A percentile compares a stretch with the other conserved stretches of the same genome.
phyloP scores from a whole-genome alignment of 2,329 filamentous ascomycete species.

The Remersonia thermophila region DNA sequence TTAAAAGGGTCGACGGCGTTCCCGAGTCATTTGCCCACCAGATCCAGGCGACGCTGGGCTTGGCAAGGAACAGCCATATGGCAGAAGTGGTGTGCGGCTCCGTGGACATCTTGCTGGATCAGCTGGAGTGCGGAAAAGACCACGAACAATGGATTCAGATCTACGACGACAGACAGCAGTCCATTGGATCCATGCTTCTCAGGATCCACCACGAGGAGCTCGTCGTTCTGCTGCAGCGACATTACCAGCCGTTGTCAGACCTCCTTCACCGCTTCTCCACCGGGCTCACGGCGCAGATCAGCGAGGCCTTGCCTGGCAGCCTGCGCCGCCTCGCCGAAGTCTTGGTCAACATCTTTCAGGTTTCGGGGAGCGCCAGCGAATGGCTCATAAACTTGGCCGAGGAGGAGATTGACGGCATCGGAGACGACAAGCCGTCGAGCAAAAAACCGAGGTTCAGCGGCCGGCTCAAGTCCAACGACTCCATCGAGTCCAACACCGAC shows the following conservation, averaged over 20 bases:
- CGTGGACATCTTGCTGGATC: slow-evolving; percentile 72
- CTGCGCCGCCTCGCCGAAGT: slow-evolving; percentile 72
- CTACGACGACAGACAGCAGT: slow-evolving; percentile 60
- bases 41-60: slow-evolving; percentile 30
- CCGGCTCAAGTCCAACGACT: slow-evolving; percentile 60
- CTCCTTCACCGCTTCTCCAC: slow-evolving; percentile 75
- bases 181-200: slow-evolving; percentile 73
- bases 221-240: slow-evolving; percentile 72
- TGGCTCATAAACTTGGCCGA: slow-evolving; percentile 92
- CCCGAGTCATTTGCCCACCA: slow-evolving; percentile 34
- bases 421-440: slow-evolving; percentile 59
- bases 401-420: slow-evolving; percentile 89
- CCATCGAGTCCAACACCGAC: slow-evolving; percentile 48
- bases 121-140: slow-evolving; percentile 64
- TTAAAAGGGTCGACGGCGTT: slow-evolving; percentile 52
- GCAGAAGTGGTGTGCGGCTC: slow-evolving; percentile 50
- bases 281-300: slow-evolving; percentile 74
- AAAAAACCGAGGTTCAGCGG: slow-evolving; percentile 62
- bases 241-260: slow-evolving; percentile 74
- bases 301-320: slow-evolving; percentile 63
- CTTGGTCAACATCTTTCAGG: slow-evolving; percentile 89
- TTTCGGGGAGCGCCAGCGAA: slow-evolving; percentile 68
- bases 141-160: slow-evolving; percentile 83
- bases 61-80: slow-evolving; percentile 30
- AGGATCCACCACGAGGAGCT: slow-evolving; percentile 77